These are phyloP conservation scores for Yarrowia sp. DNA, from an alignment of 805 yeast species.

Conservation along the genomic window DNA sequence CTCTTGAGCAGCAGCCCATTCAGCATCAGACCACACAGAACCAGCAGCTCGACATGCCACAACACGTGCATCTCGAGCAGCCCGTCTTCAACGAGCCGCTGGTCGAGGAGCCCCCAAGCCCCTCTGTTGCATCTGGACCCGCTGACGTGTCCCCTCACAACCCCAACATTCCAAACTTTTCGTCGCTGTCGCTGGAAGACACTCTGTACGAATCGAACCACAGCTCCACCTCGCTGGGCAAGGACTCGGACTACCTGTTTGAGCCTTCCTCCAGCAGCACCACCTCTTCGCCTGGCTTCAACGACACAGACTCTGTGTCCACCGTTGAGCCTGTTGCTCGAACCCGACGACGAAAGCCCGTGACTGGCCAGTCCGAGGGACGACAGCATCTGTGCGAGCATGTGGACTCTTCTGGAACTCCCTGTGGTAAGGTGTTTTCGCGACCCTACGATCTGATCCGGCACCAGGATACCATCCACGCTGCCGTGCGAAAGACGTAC, in stretches of 20 bases:
- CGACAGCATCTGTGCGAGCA: constrained; percentile 29
- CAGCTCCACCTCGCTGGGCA: constrained; percentile 5
- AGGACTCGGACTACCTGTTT: constrained; percentile 32
- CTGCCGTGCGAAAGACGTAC: constrained; percentile 81
- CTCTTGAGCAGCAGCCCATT: constrained; percentile 8
- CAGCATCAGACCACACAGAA: neutral
- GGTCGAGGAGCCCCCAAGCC: constrained; percentile 16
- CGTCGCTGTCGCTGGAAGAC: constrained; percentile 24
- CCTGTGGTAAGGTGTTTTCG: constrained; percentile 82
- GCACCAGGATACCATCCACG: constrained; percentile 96
- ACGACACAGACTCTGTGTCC: constrained; percentile 34
- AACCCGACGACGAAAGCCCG: constrained; percentile 35
- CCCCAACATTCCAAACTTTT: constrained; percentile 18
- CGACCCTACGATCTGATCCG: constrained; percentile 93
- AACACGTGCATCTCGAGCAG: constrained; percentile 1
- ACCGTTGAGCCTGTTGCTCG: constrained; percentile 24
- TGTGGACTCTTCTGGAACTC: constrained; percentile 45
- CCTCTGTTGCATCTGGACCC: neutral
- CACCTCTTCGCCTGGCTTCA: constrained; percentile 24
- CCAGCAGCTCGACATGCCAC: constrained; percentile 1
- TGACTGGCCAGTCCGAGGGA: constrained; percentile 5
- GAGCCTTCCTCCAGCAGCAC: constrained; percentile 30
- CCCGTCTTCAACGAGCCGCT: neutral
- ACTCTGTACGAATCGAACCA: constrained; percentile 30
- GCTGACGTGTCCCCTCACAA: constrained; percentile 22